Base-by-base conservation (phyloP, 2,329 filamentous ascomycete genomes). In the Trichoderma sp. region DNA sequence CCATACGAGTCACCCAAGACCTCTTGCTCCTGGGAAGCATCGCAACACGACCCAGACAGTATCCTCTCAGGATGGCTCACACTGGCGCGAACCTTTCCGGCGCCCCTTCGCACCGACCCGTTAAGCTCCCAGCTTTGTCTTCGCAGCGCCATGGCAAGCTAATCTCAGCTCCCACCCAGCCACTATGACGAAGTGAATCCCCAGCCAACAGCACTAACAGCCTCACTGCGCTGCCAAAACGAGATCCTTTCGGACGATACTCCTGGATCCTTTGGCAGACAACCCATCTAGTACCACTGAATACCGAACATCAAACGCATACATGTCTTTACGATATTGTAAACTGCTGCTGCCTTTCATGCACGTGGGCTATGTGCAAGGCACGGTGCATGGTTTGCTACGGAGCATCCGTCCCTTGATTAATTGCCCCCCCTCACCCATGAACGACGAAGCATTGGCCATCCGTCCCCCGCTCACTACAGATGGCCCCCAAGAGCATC, bases 331-430 rank as follows among this genome's bases (percentile, higher is more conserved):
- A 1, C 38, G 38, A 41, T 41, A 41, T 3, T 4, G 6, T 62
- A 35, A 16, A 56, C 31, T 16, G 29, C n/a, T 63, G 29, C 38
- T 8, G 4, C 14, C 33, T 9, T 60, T n/a, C 53, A 31, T 31
- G 41, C 33, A 27, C n/a, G 50, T 71, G 53, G 67, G 50, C 16
- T 66, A 41, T 12, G 29, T 18, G 63, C 63, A 45, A 66, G 35
- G 63, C 63, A 45, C 63, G 35, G 9, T 27, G 31, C 33, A 69
- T 41, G 50, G 29, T 18, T 29, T 59, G 31, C 4, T 27, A 59
- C 50, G 50, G 67, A 71, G 67, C 67, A 62, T 29, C 29, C 33
- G 33, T 71, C 18, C 67, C 67, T 31, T 62, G 67, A 60, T 71
- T n/a, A 71, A 63, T 24, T 71, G 21, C 24, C 38, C 21, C 45